Percentiles rank a stretch among this genome's conserved stretches.
Evolutionary conservation across 495 filamentous ascomycete genomes (phyloP).

Genomic region (Lindgomyces ingoldianus): DNA sequence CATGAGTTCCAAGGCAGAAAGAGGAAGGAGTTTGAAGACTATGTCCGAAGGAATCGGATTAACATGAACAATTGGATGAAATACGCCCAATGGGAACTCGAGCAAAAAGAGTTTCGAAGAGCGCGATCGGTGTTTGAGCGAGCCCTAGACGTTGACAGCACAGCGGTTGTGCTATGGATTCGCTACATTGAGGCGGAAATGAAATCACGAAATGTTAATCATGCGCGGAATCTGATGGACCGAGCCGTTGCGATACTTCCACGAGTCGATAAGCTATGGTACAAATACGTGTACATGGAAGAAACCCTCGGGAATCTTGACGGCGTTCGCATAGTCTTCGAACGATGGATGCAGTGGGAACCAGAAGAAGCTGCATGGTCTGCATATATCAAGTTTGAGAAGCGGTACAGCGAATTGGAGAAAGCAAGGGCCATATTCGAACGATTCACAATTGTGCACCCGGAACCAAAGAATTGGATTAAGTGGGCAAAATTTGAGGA

Average conservation of each 20-base stretch:
- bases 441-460: constrained; percentile 89
- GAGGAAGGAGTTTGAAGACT: constrained; percentile 95
- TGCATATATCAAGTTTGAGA: constrained; percentile 95
- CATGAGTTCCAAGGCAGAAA: constrained; percentile 97
- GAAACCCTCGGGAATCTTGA: constrained; percentile 93
- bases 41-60: constrained; percentile 90
- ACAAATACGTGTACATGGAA: constrained; percentile 98
- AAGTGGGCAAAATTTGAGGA: constrained; percentile 98
- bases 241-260: constrained; percentile 92
- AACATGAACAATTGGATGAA: constrained; percentile 99
- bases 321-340: constrained; percentile 91
- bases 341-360: constrained; percentile 98
- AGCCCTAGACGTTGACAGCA: constrained; percentile 87
- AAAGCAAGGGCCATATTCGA: constrained; percentile 83
- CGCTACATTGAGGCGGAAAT: constrained; percentile 96
- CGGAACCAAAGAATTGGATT: constrained; percentile 95
- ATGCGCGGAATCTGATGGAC: constrained; percentile 91
- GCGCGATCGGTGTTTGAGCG: constrained; percentile 96
- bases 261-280: constrained; percentile 93
- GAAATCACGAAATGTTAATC: constrained; percentile 86
- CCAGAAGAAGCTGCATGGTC: constrained; percentile 94
- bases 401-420: constrained; percentile 87
- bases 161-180: constrained; percentile 79
- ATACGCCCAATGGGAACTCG: constrained; percentile 95
- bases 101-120: constrained; percentile 96